Percentiles rank a stretch among this genome's conserved stretches.
Evolutionary conservation across 257 asterid species (phyloP).

Genomic region (Anisodus acutangulus): DNA sequence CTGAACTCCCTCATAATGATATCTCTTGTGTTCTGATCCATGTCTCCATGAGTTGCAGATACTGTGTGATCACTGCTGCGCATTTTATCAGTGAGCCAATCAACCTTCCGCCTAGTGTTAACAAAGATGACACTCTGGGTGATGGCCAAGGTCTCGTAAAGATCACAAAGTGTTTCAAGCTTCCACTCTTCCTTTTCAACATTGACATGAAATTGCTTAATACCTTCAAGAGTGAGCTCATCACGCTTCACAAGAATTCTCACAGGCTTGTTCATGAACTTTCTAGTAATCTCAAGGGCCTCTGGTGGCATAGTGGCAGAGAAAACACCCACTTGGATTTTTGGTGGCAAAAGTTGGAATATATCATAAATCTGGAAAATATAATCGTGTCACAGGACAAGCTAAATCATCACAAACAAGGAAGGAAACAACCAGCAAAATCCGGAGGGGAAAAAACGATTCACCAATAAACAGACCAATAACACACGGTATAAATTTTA

Average conservation of each 20-base stretch:
- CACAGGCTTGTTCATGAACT: conserved; percentile 67
- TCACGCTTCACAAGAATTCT: conserved; percentile 67
- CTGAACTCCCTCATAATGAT: conserved; percentile 33
- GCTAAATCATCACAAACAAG: background rate
- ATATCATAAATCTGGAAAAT: conserved; percentile 26
- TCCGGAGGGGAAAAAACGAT: background rate
- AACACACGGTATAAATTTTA: background rate
- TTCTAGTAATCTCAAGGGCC: conserved; percentile 55
- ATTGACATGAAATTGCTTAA: conserved; percentile 26
- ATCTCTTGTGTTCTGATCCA: conserved; percentile 70
- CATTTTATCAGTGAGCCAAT: conserved; percentile 39
- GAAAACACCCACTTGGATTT: conserved; percentile 70
- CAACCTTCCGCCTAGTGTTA: conserved; percentile 69
- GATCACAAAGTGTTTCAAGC: conserved; percentile 26
- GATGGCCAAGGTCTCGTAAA: conserved; percentile 45
- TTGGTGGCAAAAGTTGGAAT: conserved; percentile 64
- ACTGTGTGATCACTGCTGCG: conserved; percentile 22
- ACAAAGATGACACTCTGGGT: conserved; percentile 70
- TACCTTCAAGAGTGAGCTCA: conserved; percentile 51
- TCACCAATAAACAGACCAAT: conserved; percentile 2
- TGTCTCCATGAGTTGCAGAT: conserved; percentile 54
- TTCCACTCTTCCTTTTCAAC: conserved; percentile 25
- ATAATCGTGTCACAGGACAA: conserved; percentile 13
- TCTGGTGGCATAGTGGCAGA: conserved; percentile 47
- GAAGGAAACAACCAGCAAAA: background rate